Base-by-base conservation (phyloP, 148 eudicot genomes). In the Fagopyrum homotropicum region DNA sequence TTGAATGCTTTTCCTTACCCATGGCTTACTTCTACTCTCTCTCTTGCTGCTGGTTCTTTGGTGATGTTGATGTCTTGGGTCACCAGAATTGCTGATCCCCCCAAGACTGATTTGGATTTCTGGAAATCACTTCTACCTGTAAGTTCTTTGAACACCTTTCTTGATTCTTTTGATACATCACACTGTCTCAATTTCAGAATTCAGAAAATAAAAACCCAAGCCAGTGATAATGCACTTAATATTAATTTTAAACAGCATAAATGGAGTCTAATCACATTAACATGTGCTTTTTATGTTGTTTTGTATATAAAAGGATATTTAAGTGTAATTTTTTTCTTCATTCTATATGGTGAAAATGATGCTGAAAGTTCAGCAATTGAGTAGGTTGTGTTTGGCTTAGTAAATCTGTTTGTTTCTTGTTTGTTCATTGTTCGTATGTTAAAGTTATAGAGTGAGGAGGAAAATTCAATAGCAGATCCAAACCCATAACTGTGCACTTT, bases 1-100 rank as follows among this genome's bases (percentile, higher is more conserved):
- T 75, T 86, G 45, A 86, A 86, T 76, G 89, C 87, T 7, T 86
- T 83, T 46, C 85, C 89, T 5, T 86, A 74, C 76, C 89, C 89
- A 2, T 84, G 89, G 89, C 85, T 86, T 29, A 86, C 87, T 9
- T 86, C 89, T 35, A 86, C 89, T 26, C 83, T 86, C 49, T 86
- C 87, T 4, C 79, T 86, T 0, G 89, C 85, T 6, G 76, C 83
- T 6, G 89, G 89, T 44, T 84, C 89, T 56, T 72, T 86, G 15
- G 73, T 86, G 56, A 86, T 86, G 89, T 19, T 82, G 64, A 45
- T 82, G 54, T 84, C 82, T 1, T 86, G 89, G 89, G 89, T 83
- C 52, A 73, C 83, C 14, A 80, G 76, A 73, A 78, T 82, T 54
- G 85, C 85, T 30, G 77, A 86, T 35, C 75, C 82, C 1, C 89